Evolutionary conservation across 2,329 filamentous ascomycete genomes (phyloP).

Genomic region (Neoarthrinium moseri): DNA sequence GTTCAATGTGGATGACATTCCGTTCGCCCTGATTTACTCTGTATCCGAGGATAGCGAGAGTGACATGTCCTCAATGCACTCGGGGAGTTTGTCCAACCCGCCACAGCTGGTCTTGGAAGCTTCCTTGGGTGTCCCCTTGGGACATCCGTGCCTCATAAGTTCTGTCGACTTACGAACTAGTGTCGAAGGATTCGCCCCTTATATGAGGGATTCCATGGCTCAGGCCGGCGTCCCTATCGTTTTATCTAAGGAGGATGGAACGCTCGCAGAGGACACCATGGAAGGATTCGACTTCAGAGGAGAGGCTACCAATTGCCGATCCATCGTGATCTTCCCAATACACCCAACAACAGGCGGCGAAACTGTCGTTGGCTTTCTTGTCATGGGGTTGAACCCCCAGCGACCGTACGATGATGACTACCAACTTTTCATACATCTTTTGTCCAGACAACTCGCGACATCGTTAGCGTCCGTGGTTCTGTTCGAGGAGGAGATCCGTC

Average conservation of each 20-base stretch:
- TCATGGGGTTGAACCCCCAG: slow-evolving; percentile 76
- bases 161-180: slow-evolving; percentile 69
- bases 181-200: slow-evolving; percentile 71
- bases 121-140: slow-evolving; percentile 64
- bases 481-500: slow-evolving; percentile 79
- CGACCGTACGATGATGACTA: slow-evolving; percentile 81
- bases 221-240: slow-evolving; percentile 65
- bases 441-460: slow-evolving; percentile 74
- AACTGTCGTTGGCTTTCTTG: slow-evolving; percentile 72
- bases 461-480: slow-evolving; percentile 79
- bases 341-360: slow-evolving; percentile 72
- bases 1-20: slow-evolving; percentile 73
- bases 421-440: slow-evolving; percentile 70
- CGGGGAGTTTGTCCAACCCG: slow-evolving; percentile 59
- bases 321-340: slow-evolving; percentile 75
- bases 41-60: slow-evolving; percentile 69
- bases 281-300: slow-evolving; percentile 68
- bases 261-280: slow-evolving; percentile 63
- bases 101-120: slow-evolving; percentile 71
- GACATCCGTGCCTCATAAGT: slow-evolving; percentile 59
- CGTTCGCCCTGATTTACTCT: slow-evolving; percentile 76
- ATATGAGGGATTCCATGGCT: slow-evolving; percentile 72
- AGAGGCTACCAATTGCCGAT: slow-evolving; percentile 67
- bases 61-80: slow-evolving; percentile 70
- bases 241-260: slow-evolving; percentile 64